Conservation (phyloP, 257 asterid species). For the Solanum chmielewskii region DNA sequence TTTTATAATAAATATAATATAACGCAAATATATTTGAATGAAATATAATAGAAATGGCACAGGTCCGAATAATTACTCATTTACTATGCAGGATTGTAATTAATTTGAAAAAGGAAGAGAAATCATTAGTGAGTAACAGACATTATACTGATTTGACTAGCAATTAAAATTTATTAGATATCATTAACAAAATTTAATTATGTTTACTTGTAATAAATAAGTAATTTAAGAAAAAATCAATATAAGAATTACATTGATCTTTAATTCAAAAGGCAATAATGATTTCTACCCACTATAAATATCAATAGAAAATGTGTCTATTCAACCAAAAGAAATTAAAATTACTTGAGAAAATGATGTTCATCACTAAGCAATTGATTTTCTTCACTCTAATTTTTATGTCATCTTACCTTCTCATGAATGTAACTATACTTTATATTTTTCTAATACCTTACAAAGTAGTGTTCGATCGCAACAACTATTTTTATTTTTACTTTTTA, state of each 20-base stretch:
- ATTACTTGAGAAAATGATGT: not conserved
- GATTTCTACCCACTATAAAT: not conserved
- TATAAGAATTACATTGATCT: not conserved
- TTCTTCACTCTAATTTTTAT: not conserved
- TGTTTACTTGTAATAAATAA: not conserved
- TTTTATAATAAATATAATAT: not conserved
- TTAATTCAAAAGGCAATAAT: not conserved
- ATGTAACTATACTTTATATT: not conserved
- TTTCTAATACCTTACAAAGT: not conserved
- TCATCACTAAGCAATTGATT: not conserved
- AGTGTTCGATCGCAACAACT: no score
- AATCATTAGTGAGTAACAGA: not conserved
- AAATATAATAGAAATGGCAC: not conserved
- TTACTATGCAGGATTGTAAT: not conserved
- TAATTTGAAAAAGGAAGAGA: not conserved
- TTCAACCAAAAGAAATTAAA: not conserved
- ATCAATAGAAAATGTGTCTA: not conserved
- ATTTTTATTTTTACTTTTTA: not conserved
- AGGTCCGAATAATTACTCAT: not conserved
- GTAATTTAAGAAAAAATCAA: not conserved
- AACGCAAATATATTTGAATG: not conserved
- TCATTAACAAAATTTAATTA: not conserved
- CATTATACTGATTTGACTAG: not conserved
- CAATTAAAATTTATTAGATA: not conserved
- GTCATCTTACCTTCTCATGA: not conserved